phyloP scores from a whole-genome alignment of 768 basidiomycete genomes.

The Collybiopsis confluens region DNA sequence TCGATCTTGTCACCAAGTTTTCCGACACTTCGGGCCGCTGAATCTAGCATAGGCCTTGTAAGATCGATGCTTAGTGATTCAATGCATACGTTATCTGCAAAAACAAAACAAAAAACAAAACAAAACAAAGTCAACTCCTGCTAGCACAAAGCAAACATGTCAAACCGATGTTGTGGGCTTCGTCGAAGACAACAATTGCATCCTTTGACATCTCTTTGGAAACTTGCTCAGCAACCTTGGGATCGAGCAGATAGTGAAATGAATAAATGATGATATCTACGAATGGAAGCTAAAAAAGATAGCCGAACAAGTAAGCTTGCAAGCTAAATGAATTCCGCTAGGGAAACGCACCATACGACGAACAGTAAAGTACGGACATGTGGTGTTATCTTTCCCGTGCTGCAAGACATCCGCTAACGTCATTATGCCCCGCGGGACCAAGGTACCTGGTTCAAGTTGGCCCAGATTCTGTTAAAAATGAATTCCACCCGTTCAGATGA shows the following conservation, averaged over 20 bases:
- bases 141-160: background rate
- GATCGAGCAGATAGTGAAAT: constrained; percentile 97
- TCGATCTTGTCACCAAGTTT: constrained; percentile 90
- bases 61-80: constrained; percentile 97
- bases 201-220: constrained; percentile 98
- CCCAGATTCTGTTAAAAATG: constrained; percentile 63
- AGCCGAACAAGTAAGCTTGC: background rate
- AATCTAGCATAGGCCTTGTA: constrained; percentile 95
- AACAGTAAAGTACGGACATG: constrained; percentile 95
- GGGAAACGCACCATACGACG: constrained; percentile 75
- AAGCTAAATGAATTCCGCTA: background rate
- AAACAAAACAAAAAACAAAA: too few species aligned
- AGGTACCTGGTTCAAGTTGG: constrained; percentile 72
- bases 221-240: constrained; percentile 98
- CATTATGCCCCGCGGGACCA: constrained; percentile 86
- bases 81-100: constrained; percentile 94
- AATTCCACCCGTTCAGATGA: background rate
- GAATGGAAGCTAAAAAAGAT: constrained; percentile 76
- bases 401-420: constrained; percentile 91
- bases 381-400: constrained; percentile 77
- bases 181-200: constrained; percentile 98
- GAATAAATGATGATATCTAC: constrained; percentile 97
- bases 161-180: constrained; percentile 97
- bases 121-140: constrained; percentile 6
- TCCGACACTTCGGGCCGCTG: constrained; percentile 82